Base-by-base conservation (phyloP, 306 rosid species). In the Citrullus colocynthis region DNA sequence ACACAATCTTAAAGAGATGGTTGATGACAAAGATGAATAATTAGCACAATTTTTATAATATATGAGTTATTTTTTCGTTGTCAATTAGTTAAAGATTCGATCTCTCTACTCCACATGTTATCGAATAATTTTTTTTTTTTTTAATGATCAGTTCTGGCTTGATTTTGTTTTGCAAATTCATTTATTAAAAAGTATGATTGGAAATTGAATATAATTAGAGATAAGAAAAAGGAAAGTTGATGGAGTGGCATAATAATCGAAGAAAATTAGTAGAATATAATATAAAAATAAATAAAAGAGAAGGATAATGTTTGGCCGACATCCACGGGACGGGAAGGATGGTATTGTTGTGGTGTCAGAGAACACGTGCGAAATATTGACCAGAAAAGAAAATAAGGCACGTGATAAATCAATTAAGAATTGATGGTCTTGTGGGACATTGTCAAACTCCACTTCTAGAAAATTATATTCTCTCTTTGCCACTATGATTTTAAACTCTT, bases 361-460 rank as follows among this genome's bases (percentile, higher is more conserved):
- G 24, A 71, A 24, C 83, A 83, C 87, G 89, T 85, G 91, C 86
- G 81, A 76, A 84, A 80, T 83, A 82, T 83, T 79, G 55, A 60
- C 52, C 65, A 28, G 37, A 73, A 71, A 82, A 48, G 28, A 18
- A 14, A 42, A 52, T 64, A 20, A 18, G 5, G 16, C 51, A 74
- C 59, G 80, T 81, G 84, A 71, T 24, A 4, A 66, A 20, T 15
- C 17, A 71, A 34, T 24, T 70, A 13, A 37, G 32, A 1, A 18
- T 17, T 18, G 30, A 20, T 7, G 34, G 18, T n/a, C 17, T 16
- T 45, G 36, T 20, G 4, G 16, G n/a, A 11, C 55, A n/a, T 69
- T 41, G 6, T 69, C 37, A 36, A 64, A 1, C 61, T 37, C 73
- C 54, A 67, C 74, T 42, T 67, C 17, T 39, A 1, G 30, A 32